These are phyloP conservation scores for Aspergillus coremiiformis DNA, from an alignment of 495 filamentous ascomycete genomes.

Conservation along the genomic window DNA sequence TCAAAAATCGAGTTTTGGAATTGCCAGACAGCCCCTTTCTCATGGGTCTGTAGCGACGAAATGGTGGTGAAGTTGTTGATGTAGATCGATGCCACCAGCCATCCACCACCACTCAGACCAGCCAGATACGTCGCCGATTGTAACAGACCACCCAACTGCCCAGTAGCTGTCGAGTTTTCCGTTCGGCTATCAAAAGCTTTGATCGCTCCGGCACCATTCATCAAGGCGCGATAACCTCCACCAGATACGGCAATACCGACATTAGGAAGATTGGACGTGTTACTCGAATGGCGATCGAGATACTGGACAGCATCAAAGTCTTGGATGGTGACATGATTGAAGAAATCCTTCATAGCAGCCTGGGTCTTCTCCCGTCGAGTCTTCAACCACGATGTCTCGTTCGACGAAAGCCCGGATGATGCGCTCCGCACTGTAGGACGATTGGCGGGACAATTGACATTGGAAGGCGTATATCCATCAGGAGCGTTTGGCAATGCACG, in stretches of 20 bases:
- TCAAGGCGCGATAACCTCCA: slow-evolving; percentile 76
- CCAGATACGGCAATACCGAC: slow-evolving; percentile 54
- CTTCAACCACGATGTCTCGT: slow-evolving; percentile 65
- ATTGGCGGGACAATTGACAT: slow-evolving; percentile 33
- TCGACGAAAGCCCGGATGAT: slow-evolving; percentile 44
- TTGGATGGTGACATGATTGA: slow-evolving; percentile 62
- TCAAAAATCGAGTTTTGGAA: slow-evolving; percentile 72
- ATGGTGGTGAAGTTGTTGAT: slow-evolving; percentile 87
- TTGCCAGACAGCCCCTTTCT: slow-evolving; percentile 56
- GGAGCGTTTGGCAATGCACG: slow-evolving; percentile 43
- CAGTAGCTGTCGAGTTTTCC: slow-evolving; percentile 51
- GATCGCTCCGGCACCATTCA: slow-evolving; percentile 83
- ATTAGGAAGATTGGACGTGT: slow-evolving; percentile 53
- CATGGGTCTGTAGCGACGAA: slow-evolving; percentile 41
- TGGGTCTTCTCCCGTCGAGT: slow-evolving; percentile 47
- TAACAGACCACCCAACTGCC: slow-evolving; percentile 76
- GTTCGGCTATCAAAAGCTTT: slow-evolving; percentile 80
- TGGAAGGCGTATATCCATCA: slow-evolving; percentile 38
- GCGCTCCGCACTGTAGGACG: slow-evolving; percentile 51
- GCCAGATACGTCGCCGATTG: slow-evolving; percentile 80
- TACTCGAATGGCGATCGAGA: slow-evolving; percentile 49
- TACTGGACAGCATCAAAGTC: slow-evolving; percentile 70
- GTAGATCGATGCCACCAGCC: slow-evolving; percentile 80
- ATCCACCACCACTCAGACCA: slow-evolving; percentile 80
- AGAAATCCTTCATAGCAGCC: slow-evolving; percentile 62